These are phyloP conservation scores for Amauroascus niger DNA, from an alignment of 2,329 filamentous ascomycete species.

Conservation along the genomic window DNA sequence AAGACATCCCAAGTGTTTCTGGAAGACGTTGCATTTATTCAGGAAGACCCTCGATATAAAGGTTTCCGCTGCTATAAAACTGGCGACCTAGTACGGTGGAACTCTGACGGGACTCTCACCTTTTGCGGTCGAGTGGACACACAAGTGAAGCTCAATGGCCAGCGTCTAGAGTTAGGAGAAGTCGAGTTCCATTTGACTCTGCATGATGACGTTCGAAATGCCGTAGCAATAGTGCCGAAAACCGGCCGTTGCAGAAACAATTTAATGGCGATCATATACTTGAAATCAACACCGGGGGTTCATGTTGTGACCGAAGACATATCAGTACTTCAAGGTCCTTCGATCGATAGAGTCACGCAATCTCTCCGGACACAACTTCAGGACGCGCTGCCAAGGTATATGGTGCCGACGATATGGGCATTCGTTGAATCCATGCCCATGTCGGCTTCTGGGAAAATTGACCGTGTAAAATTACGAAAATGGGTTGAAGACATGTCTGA, in stretches of 20 bases:
- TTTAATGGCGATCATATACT: constrained; percentile 5
- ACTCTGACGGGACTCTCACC: constrained; percentile 23
- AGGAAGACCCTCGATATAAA: constrained; percentile 22
- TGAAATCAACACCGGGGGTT: neutral
- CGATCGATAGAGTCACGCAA: neutral
- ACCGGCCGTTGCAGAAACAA: neutral
- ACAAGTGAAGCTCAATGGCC: constrained; percentile 30
- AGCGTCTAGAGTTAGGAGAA: constrained; percentile 29
- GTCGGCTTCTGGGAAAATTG: constrained; percentile 33
- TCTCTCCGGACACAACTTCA: constrained; percentile 13
- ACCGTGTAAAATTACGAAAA: constrained; percentile 24
- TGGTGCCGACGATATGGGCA: constrained; percentile 30
- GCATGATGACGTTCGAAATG: neutral
- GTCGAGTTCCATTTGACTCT: constrained; percentile 22
- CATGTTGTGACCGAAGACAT: neutral
- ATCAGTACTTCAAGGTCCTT: neutral
- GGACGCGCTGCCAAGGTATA: constrained; percentile 22
- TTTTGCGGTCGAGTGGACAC: constrained; percentile 28
- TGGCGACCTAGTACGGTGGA: constrained; percentile 28
- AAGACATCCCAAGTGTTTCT: constrained; percentile 21
- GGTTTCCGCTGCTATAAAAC: constrained; percentile 28
- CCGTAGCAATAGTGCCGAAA: neutral
- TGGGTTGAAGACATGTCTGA: constrained; percentile 20
- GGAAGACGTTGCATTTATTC: constrained; percentile 18
- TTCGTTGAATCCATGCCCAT: constrained; percentile 32